phyloP scores from a whole-genome alignment of 495 filamentous ascomycete genomes.

The Tuber umbilicatum region DNA sequence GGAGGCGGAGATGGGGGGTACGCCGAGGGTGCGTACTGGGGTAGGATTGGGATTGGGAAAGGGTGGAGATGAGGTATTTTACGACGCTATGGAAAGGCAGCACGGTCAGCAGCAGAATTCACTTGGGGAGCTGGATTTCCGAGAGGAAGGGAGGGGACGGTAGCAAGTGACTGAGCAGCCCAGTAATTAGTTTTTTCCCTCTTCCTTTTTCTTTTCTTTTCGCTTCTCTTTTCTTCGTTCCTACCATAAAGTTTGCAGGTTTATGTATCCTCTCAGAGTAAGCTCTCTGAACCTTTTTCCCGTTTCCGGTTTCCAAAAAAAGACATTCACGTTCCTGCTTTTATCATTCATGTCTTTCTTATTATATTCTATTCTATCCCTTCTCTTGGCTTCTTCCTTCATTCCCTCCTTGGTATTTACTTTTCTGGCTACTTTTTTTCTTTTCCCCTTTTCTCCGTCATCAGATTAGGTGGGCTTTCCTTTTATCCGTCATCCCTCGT shows the following conservation, averaged over 20 bases:
- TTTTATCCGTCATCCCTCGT: neutral
- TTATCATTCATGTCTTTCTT: neutral
- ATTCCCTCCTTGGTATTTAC: neutral
- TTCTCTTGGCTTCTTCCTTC: neutral
- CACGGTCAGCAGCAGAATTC: neutral
- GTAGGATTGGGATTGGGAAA: neutral
- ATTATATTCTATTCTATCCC: neutral
- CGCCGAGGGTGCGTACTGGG: neutral
- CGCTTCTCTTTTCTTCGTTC: neutral
- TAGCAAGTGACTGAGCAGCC: neutral
- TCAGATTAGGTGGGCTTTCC: neutral
- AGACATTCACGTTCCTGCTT: neutral
- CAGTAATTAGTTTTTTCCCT: neutral
- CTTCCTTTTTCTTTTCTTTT: neutral
- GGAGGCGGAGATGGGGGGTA: conserved; percentile 10
- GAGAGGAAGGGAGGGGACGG: conserved; percentile 1
- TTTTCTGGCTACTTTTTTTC: neutral
- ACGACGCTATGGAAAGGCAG: conserved; percentile 3
- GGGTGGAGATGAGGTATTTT: neutral
- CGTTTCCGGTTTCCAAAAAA: neutral
- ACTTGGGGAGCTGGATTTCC: neutral
- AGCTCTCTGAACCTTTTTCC: neutral
- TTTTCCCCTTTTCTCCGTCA: neutral
- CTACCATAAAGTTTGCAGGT: neutral
- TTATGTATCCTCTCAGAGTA: neutral